These are phyloP conservation scores for Pleurotus tuber-regium DNA, from an alignment of 768 basidiomycete species.

Conservation along the genomic window DNA sequence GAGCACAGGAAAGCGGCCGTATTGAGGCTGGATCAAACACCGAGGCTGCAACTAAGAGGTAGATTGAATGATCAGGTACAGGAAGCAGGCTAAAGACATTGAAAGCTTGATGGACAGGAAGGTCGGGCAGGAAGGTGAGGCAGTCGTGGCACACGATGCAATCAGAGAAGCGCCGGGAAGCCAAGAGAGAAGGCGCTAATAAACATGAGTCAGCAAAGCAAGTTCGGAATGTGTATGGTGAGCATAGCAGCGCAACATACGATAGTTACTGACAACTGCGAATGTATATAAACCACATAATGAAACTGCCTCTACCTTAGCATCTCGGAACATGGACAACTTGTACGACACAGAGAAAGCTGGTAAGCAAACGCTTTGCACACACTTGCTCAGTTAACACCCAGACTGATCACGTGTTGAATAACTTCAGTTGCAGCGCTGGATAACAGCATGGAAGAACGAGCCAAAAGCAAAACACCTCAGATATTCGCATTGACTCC, in stretches of 20 bases:
- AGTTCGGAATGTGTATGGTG: not conserved
- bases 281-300: not conserved
- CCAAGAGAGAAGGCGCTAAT: not conserved
- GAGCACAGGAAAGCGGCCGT: too few relatives aligned
- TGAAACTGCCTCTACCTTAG: not conserved
- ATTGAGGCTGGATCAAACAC: too few relatives aligned
- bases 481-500: not conserved
- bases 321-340: not conserved
- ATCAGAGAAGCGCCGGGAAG: not conserved
- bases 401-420: not conserved
- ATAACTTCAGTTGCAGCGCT: not conserved
- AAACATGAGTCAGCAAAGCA: not conserved
- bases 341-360: not conserved
- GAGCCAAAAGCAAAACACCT: not conserved
- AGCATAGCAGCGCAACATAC: not conserved
- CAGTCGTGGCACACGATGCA: not conserved
- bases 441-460: not conserved
- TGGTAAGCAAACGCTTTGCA: not conserved
- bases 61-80: too few relatives aligned
- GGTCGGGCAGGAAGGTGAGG: too few relatives aligned
- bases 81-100: too few relatives aligned
- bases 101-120: too few relatives aligned
- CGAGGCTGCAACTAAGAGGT: too few relatives aligned
- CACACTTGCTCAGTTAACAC: not conserved
- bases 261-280: not conserved